A percentile compares a stretch with the other conserved stretches of the same genome.
These are phyloP conservation scores for Kwoniella bestiolae DNA, from an alignment of 768 basidiomycete species.

Conservation along the genomic window DNA sequence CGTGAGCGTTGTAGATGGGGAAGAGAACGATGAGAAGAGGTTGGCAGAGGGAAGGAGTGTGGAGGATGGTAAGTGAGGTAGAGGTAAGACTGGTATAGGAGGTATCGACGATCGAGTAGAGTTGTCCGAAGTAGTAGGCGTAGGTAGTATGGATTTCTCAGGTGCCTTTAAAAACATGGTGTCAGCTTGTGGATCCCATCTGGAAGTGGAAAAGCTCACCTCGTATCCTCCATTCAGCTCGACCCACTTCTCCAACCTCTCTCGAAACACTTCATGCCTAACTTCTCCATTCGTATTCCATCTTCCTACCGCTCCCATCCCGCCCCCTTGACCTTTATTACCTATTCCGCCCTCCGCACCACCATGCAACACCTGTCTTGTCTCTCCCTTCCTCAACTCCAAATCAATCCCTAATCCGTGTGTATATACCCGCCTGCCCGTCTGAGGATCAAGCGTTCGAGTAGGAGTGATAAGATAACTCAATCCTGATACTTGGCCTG, in stretches of 20 bases:
- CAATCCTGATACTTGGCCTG: constrained; percentile 26
- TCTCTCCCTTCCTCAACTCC: constrained; percentile 47
- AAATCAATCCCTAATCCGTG: constrained; percentile 54
- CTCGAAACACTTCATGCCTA: constrained; percentile 42
- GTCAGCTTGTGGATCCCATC: neutral
- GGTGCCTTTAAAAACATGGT: neutral
- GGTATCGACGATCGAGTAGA: constrained; percentile 37
- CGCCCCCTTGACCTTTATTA: constrained; percentile 53
- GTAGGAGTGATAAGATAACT: constrained; percentile 51
- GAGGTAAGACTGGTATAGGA: constrained; percentile 44
- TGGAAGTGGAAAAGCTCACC: constrained; percentile 24
- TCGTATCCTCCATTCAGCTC: constrained; percentile 49
- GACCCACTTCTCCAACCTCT: constrained; percentile 50
- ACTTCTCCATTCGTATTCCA: constrained; percentile 52
- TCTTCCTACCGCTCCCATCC: constrained; percentile 49
- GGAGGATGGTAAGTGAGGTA: constrained; percentile 44
- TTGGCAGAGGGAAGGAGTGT: constrained; percentile 40
- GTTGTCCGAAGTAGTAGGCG: constrained; percentile 36
- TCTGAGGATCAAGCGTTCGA: constrained; percentile 45
- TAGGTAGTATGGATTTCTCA: constrained; percentile 31
- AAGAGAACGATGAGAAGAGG: constrained; percentile 29
- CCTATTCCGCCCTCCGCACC: constrained; percentile 49
- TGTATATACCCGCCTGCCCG: constrained; percentile 46
- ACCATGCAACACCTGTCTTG: constrained; percentile 46
- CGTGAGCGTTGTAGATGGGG: constrained; percentile 20